These are phyloP conservation scores for Floccularia luteovirens DNA, from an alignment of 768 basidiomycete species.

Conservation along the genomic window DNA sequence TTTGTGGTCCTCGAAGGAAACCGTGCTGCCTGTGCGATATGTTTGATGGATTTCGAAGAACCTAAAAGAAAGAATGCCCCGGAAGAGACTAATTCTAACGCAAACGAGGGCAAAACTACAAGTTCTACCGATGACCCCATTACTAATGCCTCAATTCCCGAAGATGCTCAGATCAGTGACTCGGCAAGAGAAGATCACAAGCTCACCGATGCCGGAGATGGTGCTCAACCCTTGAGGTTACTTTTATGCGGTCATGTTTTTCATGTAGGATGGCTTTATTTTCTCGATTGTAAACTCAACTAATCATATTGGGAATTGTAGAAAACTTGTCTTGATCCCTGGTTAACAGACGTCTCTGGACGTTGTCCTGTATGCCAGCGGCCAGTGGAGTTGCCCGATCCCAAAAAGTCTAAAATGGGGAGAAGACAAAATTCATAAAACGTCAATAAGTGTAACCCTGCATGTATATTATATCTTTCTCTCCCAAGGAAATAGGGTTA, in stretches of 20 bases:
- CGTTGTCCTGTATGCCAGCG: conserved; percentile 85
- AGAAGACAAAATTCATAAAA: conserved; percentile 3
- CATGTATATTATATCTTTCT: no score
- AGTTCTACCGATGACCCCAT: background rate
- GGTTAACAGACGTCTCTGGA: conserved; percentile 79
- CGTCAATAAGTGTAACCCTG: no score
- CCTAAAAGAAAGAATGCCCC: conserved; percentile 32
- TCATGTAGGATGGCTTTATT: conserved; percentile 57
- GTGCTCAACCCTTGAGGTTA: conserved; percentile 68
- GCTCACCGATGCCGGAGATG: conserved; percentile 68
- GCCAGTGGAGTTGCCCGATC: conserved; percentile 47
- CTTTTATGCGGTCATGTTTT: conserved; percentile 83
- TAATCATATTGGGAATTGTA: conserved; percentile 15
- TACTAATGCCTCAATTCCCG: background rate
- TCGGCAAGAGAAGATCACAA: conserved; percentile 35
- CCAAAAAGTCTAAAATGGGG: conserved; percentile 25
- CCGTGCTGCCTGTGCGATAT: conserved; percentile 79
- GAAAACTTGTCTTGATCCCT: conserved; percentile 89
- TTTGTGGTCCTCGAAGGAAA: conserved; percentile 80
- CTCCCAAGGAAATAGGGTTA: no score
- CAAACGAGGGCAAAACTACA: background rate
- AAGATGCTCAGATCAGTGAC: conserved; percentile 8
- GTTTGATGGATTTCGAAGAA: conserved; percentile 79
- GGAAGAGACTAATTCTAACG: background rate
- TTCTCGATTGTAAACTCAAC: background rate